These are phyloP conservation scores for Aspergillus kassunensis DNA, from an alignment of 495 filamentous ascomycete species.

Conservation along the genomic window DNA sequence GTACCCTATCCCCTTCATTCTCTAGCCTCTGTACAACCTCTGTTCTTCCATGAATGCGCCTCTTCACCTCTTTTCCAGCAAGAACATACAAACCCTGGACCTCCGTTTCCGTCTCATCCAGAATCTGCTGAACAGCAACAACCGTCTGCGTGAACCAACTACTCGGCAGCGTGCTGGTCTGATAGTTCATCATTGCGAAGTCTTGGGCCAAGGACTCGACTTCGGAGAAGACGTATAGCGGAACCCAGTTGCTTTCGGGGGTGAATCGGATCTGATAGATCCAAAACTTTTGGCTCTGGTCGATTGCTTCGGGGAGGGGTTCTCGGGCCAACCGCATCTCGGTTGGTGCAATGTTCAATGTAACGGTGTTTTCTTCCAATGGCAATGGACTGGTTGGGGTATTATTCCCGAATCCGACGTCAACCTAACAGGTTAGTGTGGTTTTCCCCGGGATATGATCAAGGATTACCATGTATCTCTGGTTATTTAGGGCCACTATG, in stretches of 20 bases:
- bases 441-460: not conserved
- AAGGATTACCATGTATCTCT: constrained; percentile 44
- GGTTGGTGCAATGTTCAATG: constrained; percentile 41
- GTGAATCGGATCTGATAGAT: constrained; percentile 54
- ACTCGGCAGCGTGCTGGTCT: constrained; percentile 31
- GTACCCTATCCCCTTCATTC: constrained; percentile 51
- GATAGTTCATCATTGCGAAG: constrained; percentile 59
- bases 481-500: constrained; percentile 54
- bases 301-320: constrained; percentile 40
- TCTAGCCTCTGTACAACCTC: constrained; percentile 44
- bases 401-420: constrained; percentile 68
- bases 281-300: constrained; percentile 49
- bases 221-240: constrained; percentile 55
- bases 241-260: constrained; percentile 44
- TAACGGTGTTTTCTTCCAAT: constrained; percentile 39
- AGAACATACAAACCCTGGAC: constrained; percentile 58
- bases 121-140: constrained; percentile 51
- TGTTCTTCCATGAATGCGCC: constrained; percentile 49
- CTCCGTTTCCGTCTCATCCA: constrained; percentile 29
- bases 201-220: constrained; percentile 59
- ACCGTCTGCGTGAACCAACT: constrained; percentile 53
- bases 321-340: constrained; percentile 46
- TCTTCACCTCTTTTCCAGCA: constrained; percentile 51
- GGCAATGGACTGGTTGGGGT: constrained; percentile 52
- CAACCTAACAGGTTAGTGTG: constrained; percentile 38